Conservation (phyloP, 2,329 filamentous ascomycete genomes). For the Microascus cirrosus region DNA sequence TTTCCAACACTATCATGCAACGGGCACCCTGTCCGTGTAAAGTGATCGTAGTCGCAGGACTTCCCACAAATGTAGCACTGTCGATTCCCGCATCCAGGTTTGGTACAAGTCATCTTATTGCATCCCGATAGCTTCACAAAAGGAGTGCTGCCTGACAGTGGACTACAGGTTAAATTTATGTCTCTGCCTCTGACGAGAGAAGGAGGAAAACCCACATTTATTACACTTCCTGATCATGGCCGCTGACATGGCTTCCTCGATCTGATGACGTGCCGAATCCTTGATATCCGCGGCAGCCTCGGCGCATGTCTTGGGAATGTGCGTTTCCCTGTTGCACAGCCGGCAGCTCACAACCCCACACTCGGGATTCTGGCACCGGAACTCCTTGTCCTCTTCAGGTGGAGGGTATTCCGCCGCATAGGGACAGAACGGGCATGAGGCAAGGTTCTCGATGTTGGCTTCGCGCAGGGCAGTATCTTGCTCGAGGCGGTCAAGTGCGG, state of each 20-base stretch:
- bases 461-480: constrained; percentile 58
- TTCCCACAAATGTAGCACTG: constrained; percentile 65
- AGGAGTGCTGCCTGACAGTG: constrained; percentile 42
- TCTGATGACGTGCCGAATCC: constrained; percentile 47
- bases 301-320: constrained; percentile 62
- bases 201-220: constrained; percentile 28
- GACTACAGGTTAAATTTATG: too few species aligned
- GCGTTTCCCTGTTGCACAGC: constrained; percentile 55
- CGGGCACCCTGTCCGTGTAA: constrained; percentile 19
- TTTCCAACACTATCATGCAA: constrained; percentile 27
- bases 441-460: constrained; percentile 61
- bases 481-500: constrained; percentile 59
- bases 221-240: constrained; percentile 72
- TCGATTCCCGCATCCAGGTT: constrained; percentile 34
- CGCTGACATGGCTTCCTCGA: constrained; percentile 78
- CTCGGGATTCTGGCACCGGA: constrained; percentile 55
- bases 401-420: constrained; percentile 66
- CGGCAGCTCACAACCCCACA: constrained; percentile 57
- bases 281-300: constrained; percentile 52
- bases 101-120: constrained; percentile 70
- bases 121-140: constrained; percentile 74
- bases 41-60: constrained; percentile 58
- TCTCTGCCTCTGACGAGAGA: too few species aligned
- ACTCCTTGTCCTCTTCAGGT: constrained; percentile 58
- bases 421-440: constrained; percentile 70